Base-by-base conservation (phyloP, 139 green algal genomes). In the Haematococcus sp. region DNA sequence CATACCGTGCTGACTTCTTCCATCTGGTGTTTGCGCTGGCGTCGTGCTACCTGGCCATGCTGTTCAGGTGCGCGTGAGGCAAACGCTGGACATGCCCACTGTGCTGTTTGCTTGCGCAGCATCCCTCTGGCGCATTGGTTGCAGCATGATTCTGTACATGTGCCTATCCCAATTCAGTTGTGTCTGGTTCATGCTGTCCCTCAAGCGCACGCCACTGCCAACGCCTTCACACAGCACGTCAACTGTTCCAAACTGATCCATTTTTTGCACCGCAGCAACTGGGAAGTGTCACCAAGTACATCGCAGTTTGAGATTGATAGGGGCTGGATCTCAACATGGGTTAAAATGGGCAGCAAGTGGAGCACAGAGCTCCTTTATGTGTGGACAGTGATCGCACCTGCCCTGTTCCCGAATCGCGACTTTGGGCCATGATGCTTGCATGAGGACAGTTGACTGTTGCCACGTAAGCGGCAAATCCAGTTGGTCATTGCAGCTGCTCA, bases 331-430 rank as follows among this genome's bases (percentile, higher is more conserved):
- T 85, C 73, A 61, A 77, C 83, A 2, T 97, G 91, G 90, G 86
- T 93, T 13, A 95, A 95, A 73, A 92, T 97, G 23, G 84, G 61
- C 0, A 81, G 78, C 2, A 86, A 88, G 73, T 97, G 92, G 92
- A 74, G 91, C 1, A 90, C 85, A 27, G 88, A 83, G 20, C 11
- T 85, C 63, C 72, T 97, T 55, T 97, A 96, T 77, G 52, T 80
- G 2, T 97, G 92, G 92, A 92, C 77, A 16, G 73, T 97, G 15
- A n/a, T 96, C 0, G 92, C 92, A 2, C 91, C 90, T 1, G 68
- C 66, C 2, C 52, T 91, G 13, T 84, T 89, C 5, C 63, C 30
- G 0, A 61, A 85, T 71, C 63, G 91, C 4, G 75, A 91, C 27
- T 97, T 97, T 71, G 71, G 80, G 40, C 40, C 40, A 49, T 49